A percentile compares a stretch with the other conserved stretches of the same genome.
phyloP scores from a whole-genome alignment of 139 green algal genomes.

The Diplosphaera chodatii region DNA sequence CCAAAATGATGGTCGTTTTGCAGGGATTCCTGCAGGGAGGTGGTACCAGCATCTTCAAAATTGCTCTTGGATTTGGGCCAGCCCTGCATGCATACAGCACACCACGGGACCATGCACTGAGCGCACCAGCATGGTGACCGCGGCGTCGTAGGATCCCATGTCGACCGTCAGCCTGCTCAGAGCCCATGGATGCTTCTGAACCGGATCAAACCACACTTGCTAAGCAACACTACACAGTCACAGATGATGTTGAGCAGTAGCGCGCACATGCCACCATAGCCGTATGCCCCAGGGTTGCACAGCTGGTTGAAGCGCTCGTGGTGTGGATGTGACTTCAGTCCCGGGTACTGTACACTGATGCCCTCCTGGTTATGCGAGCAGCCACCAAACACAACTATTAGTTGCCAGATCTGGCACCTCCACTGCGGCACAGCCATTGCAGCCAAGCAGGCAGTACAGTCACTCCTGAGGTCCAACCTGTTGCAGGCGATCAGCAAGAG shows the following conservation, averaged over 20 bases:
- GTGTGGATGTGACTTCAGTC: conserved; percentile 52
- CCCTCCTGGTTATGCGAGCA: conserved; percentile 22
- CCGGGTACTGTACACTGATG: conserved; percentile 55
- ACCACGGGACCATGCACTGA: no score
- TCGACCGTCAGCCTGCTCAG: neutral
- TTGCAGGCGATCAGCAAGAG: conserved; percentile 36
- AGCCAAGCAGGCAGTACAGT: no score
- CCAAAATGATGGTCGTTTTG: conserved; percentile 71
- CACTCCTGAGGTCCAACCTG: conserved; percentile 7
- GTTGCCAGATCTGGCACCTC: no score
- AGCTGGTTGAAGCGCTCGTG: conserved; percentile 35
- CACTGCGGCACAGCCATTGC: neutral
- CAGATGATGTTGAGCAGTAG: neutral
- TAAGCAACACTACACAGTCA: neutral
- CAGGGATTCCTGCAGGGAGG: conserved; percentile 35
- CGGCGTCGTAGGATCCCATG: neutral
- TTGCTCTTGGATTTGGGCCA: no score
- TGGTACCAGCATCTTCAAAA: no score
- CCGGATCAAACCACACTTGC: no score
- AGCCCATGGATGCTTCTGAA: no score
- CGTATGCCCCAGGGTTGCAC: conserved; percentile 56
- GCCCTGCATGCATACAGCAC: no score
- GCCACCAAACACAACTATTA: conserved; percentile 13
- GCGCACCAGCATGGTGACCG: conserved; percentile 52
- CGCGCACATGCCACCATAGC: conserved; percentile 45